Evolutionary conservation across 1,284 basidiomycete genomes (phyloP).

Genomic region (Testicularia cyperi): DNA sequence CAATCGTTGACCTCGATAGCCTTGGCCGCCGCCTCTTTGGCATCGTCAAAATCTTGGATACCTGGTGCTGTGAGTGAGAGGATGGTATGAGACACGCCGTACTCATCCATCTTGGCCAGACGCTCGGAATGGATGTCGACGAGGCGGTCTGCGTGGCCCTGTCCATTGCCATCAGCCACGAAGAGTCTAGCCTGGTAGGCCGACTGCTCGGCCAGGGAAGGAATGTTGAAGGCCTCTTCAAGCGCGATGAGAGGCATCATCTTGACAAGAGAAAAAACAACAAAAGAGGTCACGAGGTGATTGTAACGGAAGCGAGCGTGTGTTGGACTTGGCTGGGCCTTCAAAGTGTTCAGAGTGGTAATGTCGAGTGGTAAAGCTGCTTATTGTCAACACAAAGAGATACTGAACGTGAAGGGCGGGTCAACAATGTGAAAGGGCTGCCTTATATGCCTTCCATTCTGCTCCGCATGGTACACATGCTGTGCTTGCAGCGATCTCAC

Average conservation of each 20-base stretch:
- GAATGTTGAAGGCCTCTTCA: slow-evolving; percentile 41
- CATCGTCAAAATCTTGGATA: slow-evolving; percentile 50
- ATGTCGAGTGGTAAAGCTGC: too few species aligned
- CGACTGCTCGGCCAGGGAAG: slow-evolving; percentile 34
- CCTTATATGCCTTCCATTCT: too few species aligned
- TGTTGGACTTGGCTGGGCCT: not conserved
- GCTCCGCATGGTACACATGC: too few species aligned
- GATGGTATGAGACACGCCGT: slow-evolving; percentile 48
- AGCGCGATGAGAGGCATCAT: slow-evolving; percentile 35
- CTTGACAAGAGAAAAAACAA: too few species aligned
- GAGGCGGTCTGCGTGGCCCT: slow-evolving; percentile 32
- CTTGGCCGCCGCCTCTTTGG: slow-evolving; percentile 40
- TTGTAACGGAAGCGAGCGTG: not conserved
- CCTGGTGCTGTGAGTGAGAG: slow-evolving; percentile 53
- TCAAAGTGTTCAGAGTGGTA: too few species aligned
- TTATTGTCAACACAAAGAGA: too few species aligned
- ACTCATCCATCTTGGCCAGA: slow-evolving; percentile 50
- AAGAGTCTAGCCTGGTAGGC: slow-evolving; percentile 38
- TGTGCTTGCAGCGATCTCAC: too few species aligned
- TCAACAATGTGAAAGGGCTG: too few species aligned
- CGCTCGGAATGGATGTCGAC: slow-evolving; percentile 49
- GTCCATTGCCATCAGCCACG: slow-evolving; percentile 35
- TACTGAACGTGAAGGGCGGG: too few species aligned
- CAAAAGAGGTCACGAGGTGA: too few species aligned
- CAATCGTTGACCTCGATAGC: slow-evolving; percentile 49